A percentile compares a stretch with the other conserved stretches of the same genome.
These are phyloP conservation scores for Colletotrichum spinosum DNA, from an alignment of 2,329 filamentous ascomycete species.

Conservation along the genomic window DNA sequence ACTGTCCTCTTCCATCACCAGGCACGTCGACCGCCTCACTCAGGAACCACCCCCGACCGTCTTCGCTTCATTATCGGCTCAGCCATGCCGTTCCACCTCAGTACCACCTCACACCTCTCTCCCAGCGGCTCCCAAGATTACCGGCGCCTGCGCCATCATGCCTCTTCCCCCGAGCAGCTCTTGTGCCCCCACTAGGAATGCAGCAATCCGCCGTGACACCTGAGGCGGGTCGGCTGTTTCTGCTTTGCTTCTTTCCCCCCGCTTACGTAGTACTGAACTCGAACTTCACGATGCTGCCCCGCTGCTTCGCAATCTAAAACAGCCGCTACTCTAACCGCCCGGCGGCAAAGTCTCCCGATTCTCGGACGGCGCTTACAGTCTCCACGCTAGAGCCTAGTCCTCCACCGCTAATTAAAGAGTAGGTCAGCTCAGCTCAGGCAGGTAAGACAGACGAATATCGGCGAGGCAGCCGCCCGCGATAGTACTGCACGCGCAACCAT, in stretches of 20 bases:
- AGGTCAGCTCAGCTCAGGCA: background rate
- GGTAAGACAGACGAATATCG: conserved; percentile 3
- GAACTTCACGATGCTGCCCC: too few species aligned
- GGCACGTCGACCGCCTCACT: conserved; percentile 24
- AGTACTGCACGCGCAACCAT: background rate
- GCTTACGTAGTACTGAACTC: too few species aligned
- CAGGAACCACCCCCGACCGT: background rate
- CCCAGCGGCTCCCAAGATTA: conserved; percentile 31
- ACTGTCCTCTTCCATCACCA: background rate
- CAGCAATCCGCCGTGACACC: background rate
- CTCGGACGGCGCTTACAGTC: conserved; percentile 36
- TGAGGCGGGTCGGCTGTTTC: conserved; percentile 15
- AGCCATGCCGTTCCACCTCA: background rate
- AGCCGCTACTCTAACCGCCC: conserved; percentile 37
- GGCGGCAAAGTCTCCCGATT: conserved; percentile 34
- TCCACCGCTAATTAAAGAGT: background rate
- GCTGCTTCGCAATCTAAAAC: conserved; percentile 16
- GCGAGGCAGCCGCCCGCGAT: background rate
- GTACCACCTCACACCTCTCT: background rate
- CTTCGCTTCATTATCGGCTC: background rate
- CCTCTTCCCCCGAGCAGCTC: conserved; percentile 3
- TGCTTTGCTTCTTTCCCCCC: background rate
- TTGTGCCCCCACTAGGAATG: background rate
- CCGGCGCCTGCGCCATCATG: conserved; percentile 32
- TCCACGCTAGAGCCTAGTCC: background rate